These are phyloP conservation scores for Penicillium cataractarum DNA, from an alignment of 495 filamentous ascomycete genomes.

Conservation along the genomic window DNA sequence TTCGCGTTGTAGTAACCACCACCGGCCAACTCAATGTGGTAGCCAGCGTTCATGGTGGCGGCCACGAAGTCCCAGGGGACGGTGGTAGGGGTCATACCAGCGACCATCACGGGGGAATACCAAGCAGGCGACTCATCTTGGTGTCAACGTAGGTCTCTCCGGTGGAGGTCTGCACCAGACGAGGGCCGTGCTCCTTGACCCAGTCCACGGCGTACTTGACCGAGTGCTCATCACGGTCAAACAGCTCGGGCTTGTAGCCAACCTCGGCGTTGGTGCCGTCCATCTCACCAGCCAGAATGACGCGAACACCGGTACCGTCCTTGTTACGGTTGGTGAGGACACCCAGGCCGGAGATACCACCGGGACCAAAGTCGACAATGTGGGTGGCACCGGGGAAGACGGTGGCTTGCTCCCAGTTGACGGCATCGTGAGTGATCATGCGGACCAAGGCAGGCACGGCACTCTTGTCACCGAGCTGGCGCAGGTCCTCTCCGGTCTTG, in stretches of 20 bases:
- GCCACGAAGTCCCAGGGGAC: conserved; percentile 95
- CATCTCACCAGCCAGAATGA: conserved; percentile 89
- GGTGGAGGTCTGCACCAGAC: conserved; percentile 80
- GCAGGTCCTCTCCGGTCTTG: conserved; percentile 79
- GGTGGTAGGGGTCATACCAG: conserved; percentile 94
- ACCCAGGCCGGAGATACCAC: conserved; percentile 93
- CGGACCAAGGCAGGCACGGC: conserved; percentile 83
- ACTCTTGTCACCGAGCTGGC: conserved; percentile 60
- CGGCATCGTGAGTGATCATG: conserved; percentile 90
- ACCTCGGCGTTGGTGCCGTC: conserved; percentile 88
- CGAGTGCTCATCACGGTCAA: conserved; percentile 91
- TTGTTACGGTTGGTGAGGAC: conserved; percentile 98
- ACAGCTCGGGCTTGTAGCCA: conserved; percentile 95
- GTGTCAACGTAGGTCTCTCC: conserved; percentile 93
- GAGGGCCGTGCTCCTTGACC: conserved; percentile 94
- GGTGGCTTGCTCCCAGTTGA: conserved; percentile 94
- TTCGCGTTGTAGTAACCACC: conserved; percentile 94
- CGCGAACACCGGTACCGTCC: conserved; percentile 93
- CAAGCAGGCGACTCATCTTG: conserved; percentile 93
- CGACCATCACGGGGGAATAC: conserved; percentile 91
- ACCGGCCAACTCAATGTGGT: conserved; percentile 87
- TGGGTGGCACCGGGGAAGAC: conserved; percentile 87
- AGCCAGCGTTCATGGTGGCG: conserved; percentile 94
- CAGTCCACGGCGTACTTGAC: conserved; percentile 97
- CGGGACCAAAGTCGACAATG: conserved; percentile 93